Base-by-base conservation (phyloP, 169 alveolate genomes). In the Cryptosporidium sp. region DNA sequence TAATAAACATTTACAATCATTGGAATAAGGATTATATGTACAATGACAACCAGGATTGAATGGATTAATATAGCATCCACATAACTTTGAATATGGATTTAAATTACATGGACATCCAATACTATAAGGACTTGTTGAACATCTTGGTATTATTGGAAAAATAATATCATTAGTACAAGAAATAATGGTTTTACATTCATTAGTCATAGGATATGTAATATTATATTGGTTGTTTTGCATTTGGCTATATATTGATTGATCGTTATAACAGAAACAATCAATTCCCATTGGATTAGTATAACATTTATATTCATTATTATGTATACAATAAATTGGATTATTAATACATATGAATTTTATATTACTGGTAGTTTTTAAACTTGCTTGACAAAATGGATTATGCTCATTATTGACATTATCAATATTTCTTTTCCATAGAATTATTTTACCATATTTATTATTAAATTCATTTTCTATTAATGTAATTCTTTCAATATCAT, bases 61-160 rank as follows among this genome's bases (percentile, higher is more conserved):
- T 35, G 86, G 86, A 74, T 74, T 74, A 55, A 74, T 55, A 55
- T 74, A 74, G 8, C 86, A 74, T 29, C 86, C 86, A 74, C 86
- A 74, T 7, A 74, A 59, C 33, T 74, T 74, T 3, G 86, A 74
- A 59, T 74, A 74, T 74, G 86, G 86, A 51, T 74, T 74, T 74
- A 74, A 41, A 35, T 59, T 74, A 31, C 86, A 74, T 52, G 86
- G 86, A 9, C 86, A 74, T 29, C 86, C 86, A 35, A 74, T 58
- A 39, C 86, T 74, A 41, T 55, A 74, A 7, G 86, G 86, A 74
- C 86, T 74, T 74, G 62, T 33, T 51, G 86, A 74, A 8, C 86
- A 74, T 12, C 86, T 52, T 55, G 58, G 43, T 37, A 74, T 74
- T 12, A 74, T 55, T 59, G 86, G 86, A 14, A 43, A 41, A 33